Evolutionary conservation across 2,329 filamentous ascomycete genomes (phyloP).

Genomic region (Onygenales sp.): DNA sequence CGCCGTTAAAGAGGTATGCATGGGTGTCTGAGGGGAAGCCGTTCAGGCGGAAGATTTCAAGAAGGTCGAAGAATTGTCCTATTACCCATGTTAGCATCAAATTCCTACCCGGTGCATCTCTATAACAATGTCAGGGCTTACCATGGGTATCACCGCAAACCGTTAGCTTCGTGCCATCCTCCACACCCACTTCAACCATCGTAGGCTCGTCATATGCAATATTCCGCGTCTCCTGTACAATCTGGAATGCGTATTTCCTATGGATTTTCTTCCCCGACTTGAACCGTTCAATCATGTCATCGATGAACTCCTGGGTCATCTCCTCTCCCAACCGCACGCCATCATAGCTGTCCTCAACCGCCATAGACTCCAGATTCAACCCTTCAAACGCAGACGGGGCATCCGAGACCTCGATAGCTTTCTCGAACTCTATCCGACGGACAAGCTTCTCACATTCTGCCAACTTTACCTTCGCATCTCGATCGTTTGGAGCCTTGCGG

Average conservation of each 20-base stretch:
- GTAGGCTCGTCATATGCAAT: slow-evolving; percentile 87
- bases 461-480: slow-evolving; percentile 82
- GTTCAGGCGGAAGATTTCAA: slow-evolving; percentile 91
- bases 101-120: not conserved
- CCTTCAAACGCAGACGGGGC: slow-evolving; percentile 87
- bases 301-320: slow-evolving; percentile 95
- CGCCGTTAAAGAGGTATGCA: slow-evolving; percentile 94
- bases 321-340: slow-evolving; percentile 63
- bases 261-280: slow-evolving; percentile 92
- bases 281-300: slow-evolving; percentile 95
- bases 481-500: slow-evolving; percentile 76
- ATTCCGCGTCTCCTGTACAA: slow-evolving; percentile 80
- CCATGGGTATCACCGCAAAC: slow-evolving; percentile 97
- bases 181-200: slow-evolving; percentile 88
- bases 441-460: slow-evolving; percentile 93
- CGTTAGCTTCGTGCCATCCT: slow-evolving; percentile 68
- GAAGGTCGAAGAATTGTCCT: slow-evolving; percentile 95
- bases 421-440: slow-evolving; percentile 83
- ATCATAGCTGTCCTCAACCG: slow-evolving; percentile 75
- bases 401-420: slow-evolving; percentile 87
- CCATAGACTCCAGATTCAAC: slow-evolving; percentile 77
- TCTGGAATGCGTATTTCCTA: slow-evolving; percentile 96
- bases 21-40: slow-evolving; percentile 77
- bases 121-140: slow-evolving; percentile 30
- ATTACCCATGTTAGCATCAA: slow-evolving; percentile 6